A percentile compares a stretch with the other conserved stretches of the same genome.
phyloP scores from a whole-genome alignment of 108 stramenopile species.

The Nitzschia inconspicua region DNA sequence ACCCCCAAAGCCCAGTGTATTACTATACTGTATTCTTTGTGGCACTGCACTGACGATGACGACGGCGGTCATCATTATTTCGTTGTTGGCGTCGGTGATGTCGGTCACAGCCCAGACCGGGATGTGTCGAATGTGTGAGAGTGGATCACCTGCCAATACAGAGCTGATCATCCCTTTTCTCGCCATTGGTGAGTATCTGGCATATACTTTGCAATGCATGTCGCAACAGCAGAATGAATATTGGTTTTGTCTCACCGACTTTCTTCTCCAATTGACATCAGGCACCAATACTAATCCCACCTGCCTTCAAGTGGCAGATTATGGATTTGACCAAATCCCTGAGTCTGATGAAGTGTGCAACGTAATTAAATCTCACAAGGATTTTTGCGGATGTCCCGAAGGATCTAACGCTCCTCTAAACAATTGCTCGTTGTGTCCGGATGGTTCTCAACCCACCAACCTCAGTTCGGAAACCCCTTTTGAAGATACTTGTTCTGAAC shows the following conservation, averaged over 20 bases:
- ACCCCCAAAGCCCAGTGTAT: too few species aligned
- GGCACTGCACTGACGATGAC: too few species aligned
- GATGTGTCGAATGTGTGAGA: slow-evolving; percentile 6
- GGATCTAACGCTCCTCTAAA: neutral
- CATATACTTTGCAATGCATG: too few species aligned
- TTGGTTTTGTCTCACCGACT: too few species aligned
- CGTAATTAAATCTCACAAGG: slow-evolving; percentile 3
- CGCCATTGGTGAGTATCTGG: slow-evolving; percentile 4
- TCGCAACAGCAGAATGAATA: too few species aligned
- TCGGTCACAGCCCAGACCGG: neutral
- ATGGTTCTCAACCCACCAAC: neutral
- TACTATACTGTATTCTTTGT: too few species aligned
- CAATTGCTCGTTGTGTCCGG: slow-evolving; percentile 4
- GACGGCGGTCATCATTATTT: neutral
- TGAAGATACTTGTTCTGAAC: slow-evolving; percentile 11
- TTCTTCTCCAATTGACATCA: too few species aligned
- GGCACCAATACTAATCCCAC: slow-evolving; percentile 7
- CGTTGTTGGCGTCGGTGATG: neutral
- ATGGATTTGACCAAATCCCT: neutral
- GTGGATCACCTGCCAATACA: neutral
- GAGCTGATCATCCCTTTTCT: slow-evolving; percentile 1
- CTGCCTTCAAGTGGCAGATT: neutral
- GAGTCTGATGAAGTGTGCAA: neutral
- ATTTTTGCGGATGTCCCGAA: slow-evolving; percentile 11
- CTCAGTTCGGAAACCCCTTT: slow-evolving; percentile 6